phyloP scores from a whole-genome alignment of 305 asterid species.

The Fraxinus sp. region DNA sequence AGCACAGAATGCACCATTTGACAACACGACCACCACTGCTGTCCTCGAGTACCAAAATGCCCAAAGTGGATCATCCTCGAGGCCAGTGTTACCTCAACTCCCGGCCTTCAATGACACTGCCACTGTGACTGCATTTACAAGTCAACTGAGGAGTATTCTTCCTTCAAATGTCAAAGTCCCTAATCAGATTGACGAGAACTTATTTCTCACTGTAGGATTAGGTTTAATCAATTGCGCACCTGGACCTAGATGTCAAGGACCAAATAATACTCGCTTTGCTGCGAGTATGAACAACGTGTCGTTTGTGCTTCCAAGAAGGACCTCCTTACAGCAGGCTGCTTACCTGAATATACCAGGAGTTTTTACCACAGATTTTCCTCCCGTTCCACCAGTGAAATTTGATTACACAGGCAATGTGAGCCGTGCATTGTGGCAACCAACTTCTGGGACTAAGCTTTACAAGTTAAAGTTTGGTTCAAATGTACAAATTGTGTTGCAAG shows the following conservation, averaged over 20 bases:
- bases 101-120: conserved; percentile 49
- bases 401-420: conserved; percentile 51
- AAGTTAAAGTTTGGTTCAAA: conserved; percentile 38
- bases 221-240: conserved; percentile 44
- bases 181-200: conserved; percentile 27
- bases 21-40: conserved; percentile 55
- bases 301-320: conserved; percentile 33
- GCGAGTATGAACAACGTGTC: no score
- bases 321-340: conserved; percentile 44
- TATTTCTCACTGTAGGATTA: conserved; percentile 48
- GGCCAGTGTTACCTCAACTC: conserved; percentile 36
- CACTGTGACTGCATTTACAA: conserved; percentile 34
- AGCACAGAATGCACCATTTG: conserved; percentile 39
- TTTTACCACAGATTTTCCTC: conserved; percentile 49
- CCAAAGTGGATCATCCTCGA: not conserved
- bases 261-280: conserved; percentile 42
- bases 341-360: conserved; percentile 40
- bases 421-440: conserved; percentile 45
- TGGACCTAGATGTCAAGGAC: conserved; percentile 53
- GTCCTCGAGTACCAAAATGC: conserved; percentile 45
- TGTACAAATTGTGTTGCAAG: conserved; percentile 46
- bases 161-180: conserved; percentile 37
- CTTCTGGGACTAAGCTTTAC: conserved; percentile 37
- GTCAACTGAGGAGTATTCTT: conserved; percentile 32
- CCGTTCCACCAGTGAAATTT: conserved; percentile 41